These are phyloP conservation scores for Starmerella vaccinii DNA, from an alignment of 805 yeast genomes.

Conservation along the genomic window DNA sequence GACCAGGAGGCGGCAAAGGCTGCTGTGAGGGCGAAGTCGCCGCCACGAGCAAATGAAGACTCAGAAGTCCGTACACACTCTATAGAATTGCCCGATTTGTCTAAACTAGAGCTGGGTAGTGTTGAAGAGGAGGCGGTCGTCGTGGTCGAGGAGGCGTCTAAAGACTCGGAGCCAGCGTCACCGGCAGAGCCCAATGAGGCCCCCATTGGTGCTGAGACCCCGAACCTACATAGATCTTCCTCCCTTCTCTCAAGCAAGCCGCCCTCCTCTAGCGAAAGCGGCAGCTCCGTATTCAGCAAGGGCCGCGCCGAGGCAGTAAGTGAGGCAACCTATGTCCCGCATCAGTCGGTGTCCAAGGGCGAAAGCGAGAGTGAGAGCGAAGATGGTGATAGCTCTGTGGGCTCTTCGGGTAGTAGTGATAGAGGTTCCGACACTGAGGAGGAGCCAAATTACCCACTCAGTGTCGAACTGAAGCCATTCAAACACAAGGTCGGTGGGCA, in stretches of 20 bases:
- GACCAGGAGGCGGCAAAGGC: conserved; percentile 5
- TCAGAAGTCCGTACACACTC: not conserved
- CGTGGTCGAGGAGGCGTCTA: not conserved
- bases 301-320: conserved; percentile 21
- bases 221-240: not conserved
- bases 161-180: not conserved
- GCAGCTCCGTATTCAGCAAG: not conserved
- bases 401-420: conserved; percentile 12
- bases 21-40: not conserved
- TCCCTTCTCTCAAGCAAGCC: not conserved
- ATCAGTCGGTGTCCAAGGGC: conserved; percentile 14
- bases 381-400: not conserved
- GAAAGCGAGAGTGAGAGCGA: conserved; percentile 2
- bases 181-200: not conserved
- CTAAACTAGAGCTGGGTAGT: not conserved
- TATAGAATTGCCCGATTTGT: not conserved
- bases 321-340: conserved; percentile 27
- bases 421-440: conserved; percentile 20
- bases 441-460: conserved; percentile 35
- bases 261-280: not conserved
- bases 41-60: not conserved
- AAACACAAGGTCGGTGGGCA: conserved; percentile 96
- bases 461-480: conserved; percentile 86
- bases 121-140: conserved; percentile 5
- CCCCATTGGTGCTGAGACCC: not conserved